Base-by-base conservation (phyloP, 2,329 filamentous ascomycete species). In the Sporothrix schenckii region DNA sequence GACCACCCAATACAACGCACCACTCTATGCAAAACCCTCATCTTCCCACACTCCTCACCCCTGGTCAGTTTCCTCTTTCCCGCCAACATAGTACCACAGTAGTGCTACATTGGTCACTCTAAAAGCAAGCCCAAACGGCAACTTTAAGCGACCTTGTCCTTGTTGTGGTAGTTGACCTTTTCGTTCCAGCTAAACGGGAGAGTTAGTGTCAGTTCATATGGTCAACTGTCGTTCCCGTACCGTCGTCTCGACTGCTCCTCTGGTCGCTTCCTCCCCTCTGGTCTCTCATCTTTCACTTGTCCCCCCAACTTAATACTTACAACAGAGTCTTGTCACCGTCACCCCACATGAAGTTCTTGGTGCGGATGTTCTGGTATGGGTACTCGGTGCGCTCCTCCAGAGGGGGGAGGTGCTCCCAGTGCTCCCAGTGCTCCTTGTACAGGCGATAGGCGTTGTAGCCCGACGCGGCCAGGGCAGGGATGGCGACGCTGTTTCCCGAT, bases 391-490 rank as follows among this genome's bases (percentile, higher is more conserved):
- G 91, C 85, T 99, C 95, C 86, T 97, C 93, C 76, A 94, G 86
- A 75, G 95, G 92, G 72, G 91, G 88, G 81, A 92, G 83, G 84
- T 98, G 94, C 68, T 82, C 83, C 88, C 91, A 93, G 87, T 99
- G 95, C 83, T 96, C 92, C 94, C 94, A 98, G 84, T 99, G 95
- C 85, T 96, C 92, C 78, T 88, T 89, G 93, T 93, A 99, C 74
- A 97, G 89, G 79, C 90, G 89, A 81, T 91, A 97, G 77, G 94
- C 94, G 81, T 99, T 99, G 82, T 89, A 84, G 75, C 83, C 80
- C 72, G 91, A 89, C 75, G 93, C 83, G 75, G 90, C 82, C 71
- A 98, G 84, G 80, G 83, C 85, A 70, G 94, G 94, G 75, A 91
- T 83, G 75, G 92, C 89, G 78, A 86, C 90, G 82, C 94, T 97